These are phyloP conservation scores for Bjerkandera adusta DNA, from an alignment of 1,284 basidiomycete species.

Conservation along the genomic window DNA sequence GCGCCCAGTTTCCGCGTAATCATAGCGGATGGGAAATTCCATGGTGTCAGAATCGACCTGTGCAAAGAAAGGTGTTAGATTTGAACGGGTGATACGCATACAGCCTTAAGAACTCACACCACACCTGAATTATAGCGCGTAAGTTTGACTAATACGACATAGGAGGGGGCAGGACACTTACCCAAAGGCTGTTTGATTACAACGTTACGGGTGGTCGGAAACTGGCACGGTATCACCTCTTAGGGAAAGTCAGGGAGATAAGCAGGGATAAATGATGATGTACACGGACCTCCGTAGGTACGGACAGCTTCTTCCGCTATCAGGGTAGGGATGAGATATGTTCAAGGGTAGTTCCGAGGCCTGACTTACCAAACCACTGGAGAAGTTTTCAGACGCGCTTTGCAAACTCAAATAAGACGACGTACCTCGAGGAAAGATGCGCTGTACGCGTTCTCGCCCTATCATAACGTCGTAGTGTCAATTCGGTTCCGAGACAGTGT, in stretches of 20 bases:
- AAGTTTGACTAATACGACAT: not conserved
- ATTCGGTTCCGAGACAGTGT: not conserved
- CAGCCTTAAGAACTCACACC: conserved; percentile 42
- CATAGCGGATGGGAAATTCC: conserved; percentile 97
- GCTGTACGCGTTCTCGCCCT: conserved; percentile 81
- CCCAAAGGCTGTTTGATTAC: conserved; percentile 96
- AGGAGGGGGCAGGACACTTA: conserved; percentile 30
- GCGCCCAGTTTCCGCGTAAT: conserved; percentile 88
- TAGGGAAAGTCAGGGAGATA: not conserved
- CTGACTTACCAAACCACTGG: conserved; percentile 73
- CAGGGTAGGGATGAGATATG: conserved; percentile 2
- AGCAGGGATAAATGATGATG: not conserved
- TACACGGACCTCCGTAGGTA: conserved; percentile 67
- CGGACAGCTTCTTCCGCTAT: conserved; percentile 88
- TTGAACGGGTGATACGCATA: not conserved
- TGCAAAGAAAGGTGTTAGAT: conserved; percentile 23
- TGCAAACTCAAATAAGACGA: no score
- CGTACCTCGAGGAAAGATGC: conserved; percentile 83
- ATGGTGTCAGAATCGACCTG: conserved; percentile 78
- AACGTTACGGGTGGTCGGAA: conserved; percentile 76
- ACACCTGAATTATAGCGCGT: conserved; percentile 50
- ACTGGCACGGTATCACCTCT: conserved; percentile 83
- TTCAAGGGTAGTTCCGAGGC: not conserved
- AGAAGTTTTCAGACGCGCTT: conserved; percentile 14
- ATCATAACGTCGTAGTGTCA: conserved; percentile 7